phyloP scores from a whole-genome alignment of 2,329 filamentous ascomycete genomes.

The Aspergillus costaricaensis region DNA sequence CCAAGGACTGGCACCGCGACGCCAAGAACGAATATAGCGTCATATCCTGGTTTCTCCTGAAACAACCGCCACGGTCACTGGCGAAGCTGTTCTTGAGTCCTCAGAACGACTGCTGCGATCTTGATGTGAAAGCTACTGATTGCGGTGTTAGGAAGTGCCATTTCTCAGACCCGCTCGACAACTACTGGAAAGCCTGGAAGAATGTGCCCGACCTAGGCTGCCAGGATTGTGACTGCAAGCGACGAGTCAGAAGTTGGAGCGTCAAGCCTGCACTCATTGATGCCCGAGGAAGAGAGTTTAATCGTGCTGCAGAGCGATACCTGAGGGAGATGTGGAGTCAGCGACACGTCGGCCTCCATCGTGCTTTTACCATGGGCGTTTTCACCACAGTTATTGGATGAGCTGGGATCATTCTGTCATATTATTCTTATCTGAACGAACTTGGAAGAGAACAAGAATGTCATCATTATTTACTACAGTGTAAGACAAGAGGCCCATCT shows the following conservation, averaged over 20 bases:
- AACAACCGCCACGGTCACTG: constrained; percentile 27
- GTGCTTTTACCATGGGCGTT: constrained; percentile 23
- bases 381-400: constrained; percentile 21
- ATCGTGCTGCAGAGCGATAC: constrained; percentile 30
- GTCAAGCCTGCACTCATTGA: constrained; percentile 33
- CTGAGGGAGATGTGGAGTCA: constrained; percentile 33
- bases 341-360: constrained; percentile 27
- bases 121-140: constrained; percentile 21
- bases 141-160: constrained; percentile 20
- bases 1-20: constrained; percentile 30
- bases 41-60: constrained; percentile 32
- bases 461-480: background rate
- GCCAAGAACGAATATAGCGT: constrained; percentile 29
- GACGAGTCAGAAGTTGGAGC: constrained; percentile 30
- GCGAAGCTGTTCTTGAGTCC: constrained; percentile 29
- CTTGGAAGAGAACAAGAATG: background rate
- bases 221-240: constrained; percentile 28
- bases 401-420: constrained; percentile 9
- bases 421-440: background rate
- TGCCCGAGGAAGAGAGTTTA: constrained; percentile 26
- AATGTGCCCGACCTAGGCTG: constrained; percentile 27
- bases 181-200: constrained; percentile 32
- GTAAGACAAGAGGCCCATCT: background rate
- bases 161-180: constrained; percentile 30
- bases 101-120: constrained; percentile 29